A percentile compares a stretch with the other conserved stretches of the same genome.
Conservation (phyloP, 495 filamentous ascomycete species). For the Penicillium robsamsonii region DNA sequence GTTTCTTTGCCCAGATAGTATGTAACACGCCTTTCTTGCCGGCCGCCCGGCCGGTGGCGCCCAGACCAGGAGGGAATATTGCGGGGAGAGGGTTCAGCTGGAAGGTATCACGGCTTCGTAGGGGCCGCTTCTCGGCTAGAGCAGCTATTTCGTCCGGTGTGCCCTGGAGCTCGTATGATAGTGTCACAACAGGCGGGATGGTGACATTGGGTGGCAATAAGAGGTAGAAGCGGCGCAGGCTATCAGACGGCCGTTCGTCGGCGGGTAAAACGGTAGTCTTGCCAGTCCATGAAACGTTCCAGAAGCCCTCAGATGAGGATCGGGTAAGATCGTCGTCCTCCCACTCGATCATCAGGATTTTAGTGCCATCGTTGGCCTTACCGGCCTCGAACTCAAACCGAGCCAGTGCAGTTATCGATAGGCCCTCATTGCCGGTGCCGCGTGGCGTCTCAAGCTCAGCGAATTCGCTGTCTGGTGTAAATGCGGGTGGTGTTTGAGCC, state of each 20-base stretch:
- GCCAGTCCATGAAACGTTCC: slow-evolving; percentile 76
- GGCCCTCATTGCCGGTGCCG: slow-evolving; percentile 14
- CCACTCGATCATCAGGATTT: slow-evolving; percentile 85
- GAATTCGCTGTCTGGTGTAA: slow-evolving; percentile 41
- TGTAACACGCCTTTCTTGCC: slow-evolving; percentile 79
- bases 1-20: slow-evolving; percentile 78
- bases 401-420: slow-evolving; percentile 58
- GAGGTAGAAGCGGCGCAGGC: slow-evolving; percentile 68
- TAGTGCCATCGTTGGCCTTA: slow-evolving; percentile 74
- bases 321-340: slow-evolving; percentile 53
- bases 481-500: slow-evolving; percentile 26
- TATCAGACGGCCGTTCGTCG: slow-evolving; percentile 54
- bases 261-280: slow-evolving; percentile 66
- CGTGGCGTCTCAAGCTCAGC: slow-evolving; percentile 35
- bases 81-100: slow-evolving; percentile 73
- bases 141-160: too few species aligned
- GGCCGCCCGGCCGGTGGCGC: slow-evolving; percentile 58
- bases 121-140: background rate
- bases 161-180: slow-evolving; percentile 46
- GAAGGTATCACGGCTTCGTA: slow-evolving; percentile 27
- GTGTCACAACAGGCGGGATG: slow-evolving; percentile 66
- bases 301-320: slow-evolving; percentile 41
- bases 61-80: slow-evolving; percentile 73
- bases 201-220: slow-evolving; percentile 63
- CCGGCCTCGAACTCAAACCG: slow-evolving; percentile 82